Percentiles rank a stretch among this genome's conserved stretches.
phyloP scores from a whole-genome alignment of 495 filamentous ascomycete genomes.

The Hyaloscypha hepaticicola region DNA sequence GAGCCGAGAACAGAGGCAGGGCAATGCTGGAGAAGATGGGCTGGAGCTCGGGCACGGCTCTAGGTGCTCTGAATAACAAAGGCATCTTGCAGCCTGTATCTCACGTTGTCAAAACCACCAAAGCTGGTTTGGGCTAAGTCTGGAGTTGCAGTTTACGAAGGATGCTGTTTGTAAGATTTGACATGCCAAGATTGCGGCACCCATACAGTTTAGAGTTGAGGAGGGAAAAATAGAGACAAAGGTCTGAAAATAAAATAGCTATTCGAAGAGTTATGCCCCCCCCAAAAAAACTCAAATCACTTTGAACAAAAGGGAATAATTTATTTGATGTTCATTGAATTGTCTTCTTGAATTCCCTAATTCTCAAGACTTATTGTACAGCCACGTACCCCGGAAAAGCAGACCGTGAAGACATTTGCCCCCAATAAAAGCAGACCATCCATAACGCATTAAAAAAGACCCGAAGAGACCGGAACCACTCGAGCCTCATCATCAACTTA shows the following conservation, averaged over 20 bases:
- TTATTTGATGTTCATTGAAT: constrained; percentile 38
- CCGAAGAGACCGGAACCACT: constrained; percentile 63
- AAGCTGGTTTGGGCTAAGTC: constrained; percentile 77
- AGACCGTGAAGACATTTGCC: constrained; percentile 74
- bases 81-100: constrained; percentile 83
- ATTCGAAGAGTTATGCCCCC: too few relatives aligned
- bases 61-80: constrained; percentile 82
- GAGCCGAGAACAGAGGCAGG: constrained; percentile 77
- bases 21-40: constrained; percentile 98
- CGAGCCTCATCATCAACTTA: constrained; percentile 59
- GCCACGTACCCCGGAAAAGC: constrained; percentile 67
- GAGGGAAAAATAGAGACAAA: too few relatives aligned
- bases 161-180: too few relatives aligned
- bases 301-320: neutral
- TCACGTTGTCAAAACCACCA: constrained; percentile 84
- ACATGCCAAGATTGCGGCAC: too few relatives aligned
- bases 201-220: too few relatives aligned
- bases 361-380: constrained; percentile 77
- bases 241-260: too few relatives aligned
- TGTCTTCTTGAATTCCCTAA: constrained; percentile 53
- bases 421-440: constrained; percentile 76
- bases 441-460: constrained; percentile 85
- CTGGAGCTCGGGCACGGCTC: constrained; percentile 82
- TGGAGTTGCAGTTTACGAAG: neutral
- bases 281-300: neutral